These are phyloP conservation scores for Dacryopinax spathularia DNA, from an alignment of 768 basidiomycete genomes.

Conservation along the genomic window DNA sequence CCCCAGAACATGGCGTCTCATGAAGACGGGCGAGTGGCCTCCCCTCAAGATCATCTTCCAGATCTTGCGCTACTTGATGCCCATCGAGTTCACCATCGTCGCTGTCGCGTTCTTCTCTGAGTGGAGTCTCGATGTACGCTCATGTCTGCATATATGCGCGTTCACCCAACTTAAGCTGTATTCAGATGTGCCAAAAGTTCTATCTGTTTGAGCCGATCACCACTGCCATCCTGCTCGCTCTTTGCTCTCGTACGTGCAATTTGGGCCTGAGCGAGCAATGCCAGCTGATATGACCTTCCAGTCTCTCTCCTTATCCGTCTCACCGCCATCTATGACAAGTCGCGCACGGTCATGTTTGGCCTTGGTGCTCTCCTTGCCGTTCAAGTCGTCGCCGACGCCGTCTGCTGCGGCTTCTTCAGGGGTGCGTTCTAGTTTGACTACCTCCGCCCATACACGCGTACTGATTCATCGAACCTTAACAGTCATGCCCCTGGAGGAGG, in stretches of 20 bases:
- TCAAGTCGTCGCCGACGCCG: slow-evolving; percentile 57
- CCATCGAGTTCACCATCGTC: slow-evolving; percentile 60
- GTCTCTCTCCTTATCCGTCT: slow-evolving; percentile 64
- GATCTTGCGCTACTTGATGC: slow-evolving; percentile 63
- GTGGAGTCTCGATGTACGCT: slow-evolving; percentile 40
- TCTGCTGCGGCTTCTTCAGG: slow-evolving; percentile 66
- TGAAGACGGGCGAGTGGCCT: slow-evolving; percentile 53
- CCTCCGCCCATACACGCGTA: neutral
- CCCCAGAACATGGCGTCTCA: slow-evolving; percentile 60
- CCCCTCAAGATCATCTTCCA: slow-evolving; percentile 61
- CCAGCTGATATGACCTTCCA: slow-evolving; percentile 14
- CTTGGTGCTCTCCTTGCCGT: slow-evolving; percentile 48
- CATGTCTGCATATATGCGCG: neutral
- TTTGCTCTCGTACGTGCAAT: slow-evolving; percentile 38
- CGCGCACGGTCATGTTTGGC: slow-evolving; percentile 35
- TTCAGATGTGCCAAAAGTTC: slow-evolving; percentile 48
- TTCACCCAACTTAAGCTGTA: neutral
- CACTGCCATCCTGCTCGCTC: slow-evolving; percentile 66
- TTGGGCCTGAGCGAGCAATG: neutral
- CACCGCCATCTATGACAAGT: slow-evolving; percentile 63
- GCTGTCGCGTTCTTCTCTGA: slow-evolving; percentile 75
- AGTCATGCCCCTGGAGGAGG: slow-evolving; percentile 56
- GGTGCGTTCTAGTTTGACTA: slow-evolving; percentile 29
- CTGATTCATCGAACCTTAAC: slow-evolving; percentile 7
- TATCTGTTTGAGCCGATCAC: slow-evolving; percentile 79